Conservation (phyloP, 768 basidiomycete species). For the Auriculariales sp. region DNA sequence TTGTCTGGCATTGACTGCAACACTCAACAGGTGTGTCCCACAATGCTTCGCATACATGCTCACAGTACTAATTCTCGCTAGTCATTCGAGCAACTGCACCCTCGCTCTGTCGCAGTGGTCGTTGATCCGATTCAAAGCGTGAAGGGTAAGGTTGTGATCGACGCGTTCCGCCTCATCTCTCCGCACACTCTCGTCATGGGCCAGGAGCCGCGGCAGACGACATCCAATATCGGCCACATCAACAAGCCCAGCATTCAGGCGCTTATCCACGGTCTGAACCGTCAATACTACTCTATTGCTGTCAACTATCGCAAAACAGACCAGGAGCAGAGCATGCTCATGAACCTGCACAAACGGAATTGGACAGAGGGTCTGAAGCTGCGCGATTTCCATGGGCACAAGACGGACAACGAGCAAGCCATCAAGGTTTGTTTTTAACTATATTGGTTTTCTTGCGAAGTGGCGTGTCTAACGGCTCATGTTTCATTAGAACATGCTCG, state of each 20-base stretch:
- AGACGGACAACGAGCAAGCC: conserved; percentile 78
- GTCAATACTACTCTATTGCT: conserved; percentile 91
- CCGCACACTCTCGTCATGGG: conserved; percentile 82
- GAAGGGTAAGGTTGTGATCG: conserved; percentile 96
- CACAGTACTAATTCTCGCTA: conserved; percentile 17
- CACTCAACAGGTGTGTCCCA: conserved; percentile 68
- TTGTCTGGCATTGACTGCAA: conserved; percentile 96
- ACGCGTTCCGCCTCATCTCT: conserved; percentile 89
- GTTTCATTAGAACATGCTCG: conserved; percentile 69
- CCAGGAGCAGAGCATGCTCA: conserved; percentile 93
- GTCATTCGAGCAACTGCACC: conserved; percentile 93
- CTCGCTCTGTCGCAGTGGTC: conserved; percentile 67
- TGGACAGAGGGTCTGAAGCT: conserved; percentile 97
- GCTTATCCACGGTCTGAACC: conserved; percentile 89
- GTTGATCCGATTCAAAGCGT: conserved; percentile 98
- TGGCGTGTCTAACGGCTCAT: not conserved
- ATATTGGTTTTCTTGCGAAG: not conserved
- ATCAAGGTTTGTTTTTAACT: conserved; percentile 58
- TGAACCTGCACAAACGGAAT: conserved; percentile 97
- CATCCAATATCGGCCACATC: conserved; percentile 95
- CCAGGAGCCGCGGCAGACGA: conserved; percentile 91
- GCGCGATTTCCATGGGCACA: conserved; percentile 70
- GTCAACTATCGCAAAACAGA: conserved; percentile 98
- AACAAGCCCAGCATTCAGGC: conserved; percentile 99
- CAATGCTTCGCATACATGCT: not conserved